Percentiles rank a stretch among this genome's conserved stretches.
Conservation (phyloP, 106 monocot genomes). For the Gastrodia elata region DNA sequence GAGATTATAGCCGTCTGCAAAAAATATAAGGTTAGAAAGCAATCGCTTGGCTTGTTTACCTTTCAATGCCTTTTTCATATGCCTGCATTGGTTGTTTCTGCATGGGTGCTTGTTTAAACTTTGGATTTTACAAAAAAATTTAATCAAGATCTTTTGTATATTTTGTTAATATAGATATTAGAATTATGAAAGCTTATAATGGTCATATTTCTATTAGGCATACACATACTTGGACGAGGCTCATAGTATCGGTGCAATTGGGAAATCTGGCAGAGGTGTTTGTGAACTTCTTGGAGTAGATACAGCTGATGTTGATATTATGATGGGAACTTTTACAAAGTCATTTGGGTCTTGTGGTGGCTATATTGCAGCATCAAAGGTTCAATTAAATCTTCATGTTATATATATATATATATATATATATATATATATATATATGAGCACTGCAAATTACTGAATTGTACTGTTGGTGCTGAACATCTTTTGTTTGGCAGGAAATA, state of each 20-base stretch:
- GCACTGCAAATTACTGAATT: neutral
- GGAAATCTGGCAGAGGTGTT: slow-evolving; percentile 62
- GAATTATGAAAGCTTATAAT: neutral
- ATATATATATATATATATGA: neutral
- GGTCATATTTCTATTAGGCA: slow-evolving; percentile 20
- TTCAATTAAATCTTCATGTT: slow-evolving; percentile 8
- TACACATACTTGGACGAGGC: slow-evolving; percentile 84
- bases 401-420: neutral
- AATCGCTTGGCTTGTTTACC: neutral
- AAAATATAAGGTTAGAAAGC: slow-evolving; percentile 79
- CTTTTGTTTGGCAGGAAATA: slow-evolving; percentile 44
- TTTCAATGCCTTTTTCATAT: neutral
- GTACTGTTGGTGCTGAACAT: neutral
- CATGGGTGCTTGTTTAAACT: neutral
- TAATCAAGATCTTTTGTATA: neutral
- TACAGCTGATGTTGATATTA: slow-evolving; percentile 70
- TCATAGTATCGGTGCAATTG: slow-evolving; percentile 76
- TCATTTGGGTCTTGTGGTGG: slow-evolving; percentile 87
- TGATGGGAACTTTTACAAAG: slow-evolving; percentile 90
- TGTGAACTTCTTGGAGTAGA: slow-evolving; percentile 77
- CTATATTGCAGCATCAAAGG: slow-evolving; percentile 84
- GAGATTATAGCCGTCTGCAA: slow-evolving; percentile 94
- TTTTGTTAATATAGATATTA: neutral
- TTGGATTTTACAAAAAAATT: neutral
- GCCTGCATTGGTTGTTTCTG: neutral